Base-by-base conservation (phyloP, 2,329 filamentous ascomycete species). In the Phaeosphaeriaceae sp. region DNA sequence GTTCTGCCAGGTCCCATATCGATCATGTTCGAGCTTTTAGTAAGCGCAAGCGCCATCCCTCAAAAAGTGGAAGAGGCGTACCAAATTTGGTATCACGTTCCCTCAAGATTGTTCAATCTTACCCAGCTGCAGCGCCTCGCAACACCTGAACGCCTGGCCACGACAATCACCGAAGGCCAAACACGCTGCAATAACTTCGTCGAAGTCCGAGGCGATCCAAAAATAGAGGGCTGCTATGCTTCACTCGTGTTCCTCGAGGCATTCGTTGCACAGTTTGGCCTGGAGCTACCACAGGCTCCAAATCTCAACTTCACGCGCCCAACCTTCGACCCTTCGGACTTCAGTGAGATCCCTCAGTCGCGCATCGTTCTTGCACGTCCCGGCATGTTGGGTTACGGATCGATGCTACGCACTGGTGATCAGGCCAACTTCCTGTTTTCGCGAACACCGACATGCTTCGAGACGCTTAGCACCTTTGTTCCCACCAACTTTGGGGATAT, bases 51-150 rank as follows among this genome's bases (percentile, higher is more conserved):
- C 2, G 3, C 19, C 13, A 47, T 20, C 17, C 42, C 49, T 3
- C 36, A 51, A 11, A 24, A 52, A 13, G 46, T 58, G 13, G 27
- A 51, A 6, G 60, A 65, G 36, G 40, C 24, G 2, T 51, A 57
- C 24, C 20, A 53, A 2, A 19, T 66, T 24, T 60, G 15, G 42
- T 59, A 64, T 13, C 66, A 66, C 48, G 46, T 42, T 19, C 62
- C 66, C 3, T 68, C 66, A 5, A 51, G 61, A 10, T 61, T 63
- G 60, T 68, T 68, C 59, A 67, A 66, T n/a, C 25, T 62, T 0
- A 62, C 64, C 10, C 62, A 67, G 36, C 36, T 69, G 10, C 62
- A 67, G 47, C 56, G 57, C 3, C 27, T 62, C 19, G 64, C 61
- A 7, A 44, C 44, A 15, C 41, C 54, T 1, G 45, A 54, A 0